Percentiles rank a stretch among this genome's conserved stretches.
These are phyloP conservation scores for Beauveria scarabaeidicola DNA, from an alignment of 2,329 filamentous ascomycete genomes.

Conservation along the genomic window DNA sequence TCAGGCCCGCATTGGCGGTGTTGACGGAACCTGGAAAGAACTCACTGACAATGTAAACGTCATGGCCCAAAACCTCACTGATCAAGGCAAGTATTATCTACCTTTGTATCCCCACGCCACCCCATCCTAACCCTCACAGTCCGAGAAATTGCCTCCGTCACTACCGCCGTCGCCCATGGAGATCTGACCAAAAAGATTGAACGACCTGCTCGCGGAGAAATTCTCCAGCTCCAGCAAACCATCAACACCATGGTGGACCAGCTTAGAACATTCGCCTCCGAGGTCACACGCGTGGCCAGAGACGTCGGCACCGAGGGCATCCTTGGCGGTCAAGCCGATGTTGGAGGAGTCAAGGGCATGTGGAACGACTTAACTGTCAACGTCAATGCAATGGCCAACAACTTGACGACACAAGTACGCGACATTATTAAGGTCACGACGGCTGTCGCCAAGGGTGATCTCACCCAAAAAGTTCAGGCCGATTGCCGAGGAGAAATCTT, in stretches of 20 bases:
- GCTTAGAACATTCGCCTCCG: slow-evolving; percentile 71
- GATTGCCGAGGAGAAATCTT: slow-evolving; percentile 87
- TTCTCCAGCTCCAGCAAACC: slow-evolving; percentile 73
- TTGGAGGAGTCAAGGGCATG: slow-evolving; percentile 78
- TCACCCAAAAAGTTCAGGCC: slow-evolving; percentile 94
- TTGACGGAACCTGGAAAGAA: slow-evolving; percentile 96
- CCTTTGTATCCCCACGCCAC: neutral
- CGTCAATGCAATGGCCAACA: slow-evolving; percentile 82
- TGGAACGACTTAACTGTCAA: slow-evolving; percentile 84
- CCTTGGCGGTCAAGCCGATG: slow-evolving; percentile 72
- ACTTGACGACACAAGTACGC: slow-evolving; percentile 79
- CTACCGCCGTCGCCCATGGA: slow-evolving; percentile 73
- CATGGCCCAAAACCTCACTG: slow-evolving; percentile 74
- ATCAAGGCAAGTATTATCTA: slow-evolving; percentile 47
- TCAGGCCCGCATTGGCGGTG: slow-evolving; percentile 86
- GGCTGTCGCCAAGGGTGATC: slow-evolving; percentile 70
- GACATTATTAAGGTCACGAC: slow-evolving; percentile 84
- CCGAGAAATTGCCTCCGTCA: slow-evolving; percentile 77
- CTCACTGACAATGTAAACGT: slow-evolving; percentile 84
- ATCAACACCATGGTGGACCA: slow-evolving; percentile 90
- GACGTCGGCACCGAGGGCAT: slow-evolving; percentile 81
- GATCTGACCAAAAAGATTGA: slow-evolving; percentile 81
- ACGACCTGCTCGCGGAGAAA: slow-evolving; percentile 71
- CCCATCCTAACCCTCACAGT: slow-evolving; percentile 35
- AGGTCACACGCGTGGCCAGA: slow-evolving; percentile 73